Evolutionary conservation across 768 basidiomycete species (phyloP).

Genomic region (Amylocystis lapponica): DNA sequence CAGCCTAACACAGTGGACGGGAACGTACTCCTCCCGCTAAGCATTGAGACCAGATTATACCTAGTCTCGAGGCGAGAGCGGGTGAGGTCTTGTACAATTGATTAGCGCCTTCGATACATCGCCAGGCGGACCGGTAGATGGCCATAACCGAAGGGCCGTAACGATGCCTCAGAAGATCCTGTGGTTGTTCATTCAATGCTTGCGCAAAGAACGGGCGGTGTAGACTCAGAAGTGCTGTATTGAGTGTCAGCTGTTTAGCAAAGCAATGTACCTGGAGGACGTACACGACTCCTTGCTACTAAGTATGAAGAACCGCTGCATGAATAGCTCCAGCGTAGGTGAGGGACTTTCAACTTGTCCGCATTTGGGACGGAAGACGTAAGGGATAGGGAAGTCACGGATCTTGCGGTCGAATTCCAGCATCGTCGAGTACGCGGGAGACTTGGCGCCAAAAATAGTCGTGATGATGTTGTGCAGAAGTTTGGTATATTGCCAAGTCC

Average conservation of each 20-base stretch:
- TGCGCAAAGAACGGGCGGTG: constrained; percentile 67
- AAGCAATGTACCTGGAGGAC: constrained; percentile 5
- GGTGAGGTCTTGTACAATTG: constrained; percentile 37
- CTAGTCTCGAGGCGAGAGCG: constrained; percentile 38
- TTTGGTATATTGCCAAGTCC: constrained; percentile 50
- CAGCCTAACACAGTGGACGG: too few species aligned
- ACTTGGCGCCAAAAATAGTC: constrained; percentile 39
- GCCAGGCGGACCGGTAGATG: constrained; percentile 67
- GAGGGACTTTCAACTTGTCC: constrained; percentile 4
- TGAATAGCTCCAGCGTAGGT: constrained; percentile 8
- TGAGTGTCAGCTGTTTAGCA: background rate
- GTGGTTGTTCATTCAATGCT: constrained; percentile 53
- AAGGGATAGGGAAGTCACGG: constrained; percentile 43
- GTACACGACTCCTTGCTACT: constrained; percentile 25
- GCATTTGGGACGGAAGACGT: constrained; percentile 33
- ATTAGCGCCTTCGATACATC: constrained; percentile 47
- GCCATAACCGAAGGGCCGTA: constrained; percentile 69
- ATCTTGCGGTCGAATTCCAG: constrained; percentile 47
- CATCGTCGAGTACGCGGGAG: constrained; percentile 36
- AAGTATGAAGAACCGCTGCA: constrained; percentile 18
- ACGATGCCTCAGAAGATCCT: constrained; percentile 52
- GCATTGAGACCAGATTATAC: constrained; percentile 59
- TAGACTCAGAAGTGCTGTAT: constrained; percentile 52
- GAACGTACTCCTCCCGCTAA: constrained; percentile 56
- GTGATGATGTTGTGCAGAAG: constrained; percentile 47